Evolutionary conservation across 2,329 filamentous ascomycete genomes (phyloP).

Genomic region (Penicillium sp.): DNA sequence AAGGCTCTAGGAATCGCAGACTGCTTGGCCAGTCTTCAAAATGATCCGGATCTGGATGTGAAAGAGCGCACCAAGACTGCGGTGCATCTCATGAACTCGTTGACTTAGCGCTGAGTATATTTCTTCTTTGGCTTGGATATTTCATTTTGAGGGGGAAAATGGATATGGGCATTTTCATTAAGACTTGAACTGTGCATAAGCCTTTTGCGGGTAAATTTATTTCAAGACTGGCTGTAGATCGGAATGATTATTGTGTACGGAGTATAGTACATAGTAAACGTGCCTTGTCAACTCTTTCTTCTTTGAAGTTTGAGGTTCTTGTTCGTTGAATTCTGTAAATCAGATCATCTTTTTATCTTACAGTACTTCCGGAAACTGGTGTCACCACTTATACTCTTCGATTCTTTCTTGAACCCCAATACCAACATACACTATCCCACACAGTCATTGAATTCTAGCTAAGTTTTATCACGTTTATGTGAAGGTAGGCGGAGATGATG

Average conservation of each 20-base stretch:
- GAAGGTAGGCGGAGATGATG: too few relatives aligned
- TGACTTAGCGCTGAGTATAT: constrained; percentile 10
- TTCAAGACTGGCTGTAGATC: constrained; percentile 1
- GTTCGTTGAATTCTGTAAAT: neutral
- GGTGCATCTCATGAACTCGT: constrained; percentile 66
- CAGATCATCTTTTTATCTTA: constrained; percentile 4
- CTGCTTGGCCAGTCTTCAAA: constrained; percentile 64
- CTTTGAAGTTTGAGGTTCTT: neutral
- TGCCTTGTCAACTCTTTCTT: too few relatives aligned
- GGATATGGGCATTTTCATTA: neutral
- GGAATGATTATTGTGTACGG: neutral
- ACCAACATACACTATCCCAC: too few relatives aligned
- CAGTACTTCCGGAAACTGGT: too few relatives aligned
- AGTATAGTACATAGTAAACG: neutral
- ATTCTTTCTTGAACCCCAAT: too few relatives aligned
- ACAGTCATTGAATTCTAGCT: too few relatives aligned
- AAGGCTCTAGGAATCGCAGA: constrained; percentile 71
- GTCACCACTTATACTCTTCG: too few relatives aligned
- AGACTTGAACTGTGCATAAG: constrained; percentile 11
- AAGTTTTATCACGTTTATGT: too few relatives aligned
- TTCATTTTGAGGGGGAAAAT: neutral
- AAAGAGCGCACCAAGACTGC: constrained; percentile 82
- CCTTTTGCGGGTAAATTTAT: constrained; percentile 1
- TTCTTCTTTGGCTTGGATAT: neutral
- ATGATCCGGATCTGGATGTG: constrained; percentile 79